These are phyloP conservation scores for Ceratocystis alfenasii DNA, from an alignment of 2,329 filamentous ascomycete genomes.

Conservation along the genomic window DNA sequence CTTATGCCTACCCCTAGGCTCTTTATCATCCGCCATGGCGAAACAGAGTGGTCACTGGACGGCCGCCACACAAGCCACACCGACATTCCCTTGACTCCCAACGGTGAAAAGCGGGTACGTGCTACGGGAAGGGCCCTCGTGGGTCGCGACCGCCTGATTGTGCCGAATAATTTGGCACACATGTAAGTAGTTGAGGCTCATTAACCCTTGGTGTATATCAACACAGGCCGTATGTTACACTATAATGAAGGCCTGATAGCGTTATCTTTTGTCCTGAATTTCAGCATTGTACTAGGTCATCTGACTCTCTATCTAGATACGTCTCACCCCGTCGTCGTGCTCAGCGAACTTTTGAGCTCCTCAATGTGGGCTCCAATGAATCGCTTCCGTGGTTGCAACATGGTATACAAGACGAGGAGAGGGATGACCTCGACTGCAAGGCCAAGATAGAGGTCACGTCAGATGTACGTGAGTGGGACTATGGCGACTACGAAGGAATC, in stretches of 20 bases:
- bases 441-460: slow-evolving; percentile 57
- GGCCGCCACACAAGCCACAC: slow-evolving; percentile 73
- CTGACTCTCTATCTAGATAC: slow-evolving; percentile 40
- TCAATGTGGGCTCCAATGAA: slow-evolving; percentile 59
- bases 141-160: slow-evolving; percentile 72
- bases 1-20: slow-evolving; percentile 50
- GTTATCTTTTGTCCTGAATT: not conserved
- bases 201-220: no score
- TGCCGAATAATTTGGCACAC: slow-evolving; percentile 67
- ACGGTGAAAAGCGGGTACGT: slow-evolving; percentile 63
- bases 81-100: slow-evolving; percentile 74
- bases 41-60: slow-evolving; percentile 88
- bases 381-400: slow-evolving; percentile 57
- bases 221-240: no score
- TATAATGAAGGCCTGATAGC: no score
- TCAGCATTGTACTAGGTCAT: not conserved
- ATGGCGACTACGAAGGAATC: slow-evolving; percentile 76
- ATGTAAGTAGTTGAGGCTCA: slow-evolving; percentile 45
- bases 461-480: slow-evolving; percentile 75
- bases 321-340: slow-evolving; percentile 78
- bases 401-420: slow-evolving; percentile 29
- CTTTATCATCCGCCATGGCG: slow-evolving; percentile 79
- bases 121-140: slow-evolving; percentile 76
- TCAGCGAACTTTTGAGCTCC: slow-evolving; percentile 79
- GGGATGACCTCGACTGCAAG: slow-evolving; percentile 37